Evolutionary conservation across 495 filamentous ascomycete genomes (phyloP).

Genomic region (Podospora pseudopauciseta): DNA sequence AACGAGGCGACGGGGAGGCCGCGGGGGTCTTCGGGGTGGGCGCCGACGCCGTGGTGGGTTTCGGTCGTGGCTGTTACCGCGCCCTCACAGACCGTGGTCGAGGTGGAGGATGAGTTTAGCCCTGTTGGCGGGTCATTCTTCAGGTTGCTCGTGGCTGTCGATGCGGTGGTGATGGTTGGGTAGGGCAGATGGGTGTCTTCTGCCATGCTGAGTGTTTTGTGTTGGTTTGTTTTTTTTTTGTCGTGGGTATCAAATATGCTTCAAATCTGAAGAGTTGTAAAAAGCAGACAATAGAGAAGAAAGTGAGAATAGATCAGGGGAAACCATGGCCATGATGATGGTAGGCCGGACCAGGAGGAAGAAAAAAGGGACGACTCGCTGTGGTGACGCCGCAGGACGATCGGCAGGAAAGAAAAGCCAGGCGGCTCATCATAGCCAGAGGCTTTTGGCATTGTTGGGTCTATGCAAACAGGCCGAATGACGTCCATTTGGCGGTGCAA

Average conservation of each 20-base stretch:
- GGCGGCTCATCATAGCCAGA: not conserved
- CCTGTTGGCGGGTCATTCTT: not conserved
- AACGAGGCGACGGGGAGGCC: conserved; percentile 3
- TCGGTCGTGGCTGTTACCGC: not conserved
- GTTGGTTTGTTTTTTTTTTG: not conserved
- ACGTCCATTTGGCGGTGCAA: not conserved
- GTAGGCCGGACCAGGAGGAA: not conserved
- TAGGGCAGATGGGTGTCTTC: not conserved
- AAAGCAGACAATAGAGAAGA: not conserved
- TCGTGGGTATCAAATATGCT: not conserved
- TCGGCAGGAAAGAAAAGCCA: not conserved
- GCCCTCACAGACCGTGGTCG: not conserved
- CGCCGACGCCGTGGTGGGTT: not conserved
- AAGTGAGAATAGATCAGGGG: not conserved
- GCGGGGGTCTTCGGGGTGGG: not conserved
- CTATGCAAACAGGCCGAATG: not conserved
- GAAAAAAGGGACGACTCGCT: too few species aligned
- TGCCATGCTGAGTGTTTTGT: not conserved
- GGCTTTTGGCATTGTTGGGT: not conserved
- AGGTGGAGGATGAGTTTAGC: not conserved
- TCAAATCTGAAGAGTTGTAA: not conserved
- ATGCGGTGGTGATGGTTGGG: not conserved
- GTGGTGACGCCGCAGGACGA: not conserved
- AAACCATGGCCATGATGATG: not conserved
- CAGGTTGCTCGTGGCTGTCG: not conserved